These are phyloP conservation scores for Astraeus odoratus DNA, from an alignment of 768 basidiomycete genomes.

Conservation along the genomic window DNA sequence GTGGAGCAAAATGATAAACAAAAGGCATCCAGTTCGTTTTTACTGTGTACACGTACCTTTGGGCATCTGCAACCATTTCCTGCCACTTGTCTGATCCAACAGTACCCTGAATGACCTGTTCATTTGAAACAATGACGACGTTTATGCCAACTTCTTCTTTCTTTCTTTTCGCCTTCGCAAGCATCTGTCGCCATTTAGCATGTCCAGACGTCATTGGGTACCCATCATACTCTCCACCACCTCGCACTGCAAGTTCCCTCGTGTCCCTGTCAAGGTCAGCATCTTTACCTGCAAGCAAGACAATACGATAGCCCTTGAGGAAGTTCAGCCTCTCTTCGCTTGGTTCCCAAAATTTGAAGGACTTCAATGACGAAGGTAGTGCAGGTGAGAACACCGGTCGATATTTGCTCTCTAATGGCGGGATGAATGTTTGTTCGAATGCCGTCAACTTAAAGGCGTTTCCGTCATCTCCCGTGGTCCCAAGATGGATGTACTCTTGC, in stretches of 20 bases:
- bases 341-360: constrained; percentile 56
- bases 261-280: constrained; percentile 43
- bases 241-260: constrained; percentile 48
- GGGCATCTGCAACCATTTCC: constrained; percentile 43
- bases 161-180: constrained; percentile 49
- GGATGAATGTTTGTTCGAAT: constrained; percentile 45
- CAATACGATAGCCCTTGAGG: constrained; percentile 46
- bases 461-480: constrained; percentile 28
- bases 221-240: constrained; percentile 54
- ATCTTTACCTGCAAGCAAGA: constrained; percentile 52
- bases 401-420: constrained; percentile 49
- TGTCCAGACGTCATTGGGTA: constrained; percentile 48
- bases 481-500: constrained; percentile 48
- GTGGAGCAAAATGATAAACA: constrained; percentile 4
- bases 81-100: constrained; percentile 52
- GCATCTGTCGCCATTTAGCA: constrained; percentile 42
- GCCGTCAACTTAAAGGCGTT: constrained; percentile 27
- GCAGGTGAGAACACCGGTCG: constrained; percentile 51
- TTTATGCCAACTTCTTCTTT: constrained; percentile 34
- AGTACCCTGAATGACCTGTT: constrained; percentile 37
- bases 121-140: constrained; percentile 49
- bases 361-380: constrained; percentile 42
- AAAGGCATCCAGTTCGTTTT: not conserved
- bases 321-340: constrained; percentile 56
- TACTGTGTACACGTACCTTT: constrained; percentile 32